phyloP scores from a whole-genome alignment of 1,139 yeast genomes.

The Lodderomyces margitis region DNA sequence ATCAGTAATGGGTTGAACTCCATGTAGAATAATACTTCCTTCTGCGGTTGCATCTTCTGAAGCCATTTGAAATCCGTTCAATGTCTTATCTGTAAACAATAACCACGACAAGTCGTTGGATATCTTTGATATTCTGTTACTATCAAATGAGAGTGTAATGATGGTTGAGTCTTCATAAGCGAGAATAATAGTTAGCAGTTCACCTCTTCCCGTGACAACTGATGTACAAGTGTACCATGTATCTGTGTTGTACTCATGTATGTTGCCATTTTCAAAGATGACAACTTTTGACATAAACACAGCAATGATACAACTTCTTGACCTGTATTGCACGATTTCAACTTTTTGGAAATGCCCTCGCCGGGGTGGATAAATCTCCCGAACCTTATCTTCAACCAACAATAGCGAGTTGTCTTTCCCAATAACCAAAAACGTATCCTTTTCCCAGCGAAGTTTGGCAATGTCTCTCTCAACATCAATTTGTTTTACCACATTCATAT shows the following conservation, averaged over 20 bases:
- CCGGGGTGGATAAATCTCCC: conserved; percentile 2
- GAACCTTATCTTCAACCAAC: conserved; percentile 2
- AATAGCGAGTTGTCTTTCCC: conserved; percentile 11
- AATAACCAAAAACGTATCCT: conserved; percentile 7
- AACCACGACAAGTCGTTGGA: conserved; percentile 15
- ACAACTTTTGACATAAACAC: conserved; percentile 12
- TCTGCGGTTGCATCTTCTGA: conserved; percentile 20
- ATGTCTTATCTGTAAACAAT: conserved; percentile 21
- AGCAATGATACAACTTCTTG: conserved; percentile 6
- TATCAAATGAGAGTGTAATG: conserved; percentile 17
- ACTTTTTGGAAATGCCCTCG: conserved; percentile 10
- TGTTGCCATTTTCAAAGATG: conserved; percentile 7
- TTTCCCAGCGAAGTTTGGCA: conserved; percentile 16
- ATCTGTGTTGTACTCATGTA: conserved; percentile 7
- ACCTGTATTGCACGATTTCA: conserved; percentile 5
- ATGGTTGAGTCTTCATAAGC: conserved; percentile 32
- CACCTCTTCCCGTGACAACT: conserved; percentile 10
- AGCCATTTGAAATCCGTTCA: conserved; percentile 29
- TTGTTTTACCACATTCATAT: conserved; percentile 5
- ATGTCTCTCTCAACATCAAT: conserved; percentile 4
- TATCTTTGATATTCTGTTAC: conserved; percentile 13
- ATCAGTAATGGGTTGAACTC: conserved; percentile 20
- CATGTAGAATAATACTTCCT: conserved; percentile 29
- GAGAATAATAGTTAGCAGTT: conserved; percentile 13
- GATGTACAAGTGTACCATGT: conserved; percentile 10